These are phyloP conservation scores for Sarcodon aspratus DNA, from an alignment of 768 basidiomycete species.

Conservation along the genomic window DNA sequence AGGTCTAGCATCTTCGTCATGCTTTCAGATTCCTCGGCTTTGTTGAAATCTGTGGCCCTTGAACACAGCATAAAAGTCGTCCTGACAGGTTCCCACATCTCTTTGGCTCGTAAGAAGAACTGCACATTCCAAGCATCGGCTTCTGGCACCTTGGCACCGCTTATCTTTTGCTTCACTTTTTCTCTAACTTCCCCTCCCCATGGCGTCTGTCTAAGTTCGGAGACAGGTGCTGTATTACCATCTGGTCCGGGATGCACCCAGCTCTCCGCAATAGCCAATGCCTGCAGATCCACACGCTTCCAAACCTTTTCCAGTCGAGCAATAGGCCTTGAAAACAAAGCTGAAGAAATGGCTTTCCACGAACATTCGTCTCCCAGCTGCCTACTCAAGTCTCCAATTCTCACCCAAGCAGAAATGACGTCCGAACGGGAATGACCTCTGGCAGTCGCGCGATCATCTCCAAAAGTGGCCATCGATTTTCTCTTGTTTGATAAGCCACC, in stretches of 20 bases:
- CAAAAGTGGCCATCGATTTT: background rate
- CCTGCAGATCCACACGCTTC: conserved; percentile 58
- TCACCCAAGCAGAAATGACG: conserved; percentile 61
- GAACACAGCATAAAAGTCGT: conserved; percentile 41
- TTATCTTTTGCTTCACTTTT: conserved; percentile 32
- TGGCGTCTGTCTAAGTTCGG: conserved; percentile 40
- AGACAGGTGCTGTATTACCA: conserved; percentile 19
- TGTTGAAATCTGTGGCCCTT: conserved; percentile 22
- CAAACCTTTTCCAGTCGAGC: conserved; percentile 72
- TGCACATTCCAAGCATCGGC: conserved; percentile 33
- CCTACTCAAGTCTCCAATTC: conserved; percentile 63
- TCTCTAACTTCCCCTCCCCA: conserved; percentile 56
- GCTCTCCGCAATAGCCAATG: conserved; percentile 45
- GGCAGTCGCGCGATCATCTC: conserved; percentile 13
- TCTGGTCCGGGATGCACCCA: conserved; percentile 45
- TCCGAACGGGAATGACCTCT: conserved; percentile 65
- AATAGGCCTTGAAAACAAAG: conserved; percentile 62
- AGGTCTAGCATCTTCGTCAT: conserved; percentile 37
- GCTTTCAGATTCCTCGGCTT: conserved; percentile 18
- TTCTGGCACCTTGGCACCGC: conserved; percentile 30
- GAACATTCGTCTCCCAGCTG: conserved; percentile 68
- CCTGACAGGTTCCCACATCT: conserved; percentile 41
- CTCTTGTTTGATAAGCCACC: background rate
- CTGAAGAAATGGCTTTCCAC: conserved; percentile 64
- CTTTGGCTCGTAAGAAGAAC: conserved; percentile 27